Conservation (phyloP, 257 asterid species). For the Galeopsis tetrahit region DNA sequence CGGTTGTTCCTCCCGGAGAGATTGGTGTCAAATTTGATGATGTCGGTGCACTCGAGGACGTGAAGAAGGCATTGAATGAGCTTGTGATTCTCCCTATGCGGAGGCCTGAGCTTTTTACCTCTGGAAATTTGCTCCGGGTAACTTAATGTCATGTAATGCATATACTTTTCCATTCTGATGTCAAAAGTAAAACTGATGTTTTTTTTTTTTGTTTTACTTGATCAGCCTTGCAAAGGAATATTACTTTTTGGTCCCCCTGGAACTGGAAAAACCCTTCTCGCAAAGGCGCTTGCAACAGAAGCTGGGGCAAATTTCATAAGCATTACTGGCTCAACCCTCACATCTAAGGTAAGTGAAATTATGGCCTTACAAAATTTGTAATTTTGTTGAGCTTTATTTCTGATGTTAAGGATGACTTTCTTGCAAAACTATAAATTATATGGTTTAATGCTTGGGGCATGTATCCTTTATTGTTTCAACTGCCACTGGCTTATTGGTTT, state of each 20-base stretch:
- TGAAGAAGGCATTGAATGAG: constrained; percentile 85
- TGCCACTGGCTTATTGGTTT: constrained; percentile 4
- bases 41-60: constrained; percentile 98
- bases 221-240: constrained; percentile 99
- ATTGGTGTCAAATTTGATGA: constrained; percentile 95
- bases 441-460: not conserved
- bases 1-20: constrained; percentile 98
- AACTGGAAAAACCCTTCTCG: constrained; percentile 98
- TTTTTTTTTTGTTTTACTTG: not conserved
- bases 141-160: constrained; percentile 18
- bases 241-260: constrained; percentile 99
- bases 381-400: constrained; percentile 16
- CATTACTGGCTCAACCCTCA: constrained; percentile 95
- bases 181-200: constrained; percentile 6
- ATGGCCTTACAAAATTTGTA: constrained; percentile 10
- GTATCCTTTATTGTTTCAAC: not conserved
- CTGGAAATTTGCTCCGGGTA: constrained; percentile 95
- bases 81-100: constrained; percentile 98
- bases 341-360: constrained; percentile 72
- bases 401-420: constrained; percentile 1
- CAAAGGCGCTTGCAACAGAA: constrained; percentile 98
- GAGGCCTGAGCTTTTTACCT: constrained; percentile 96
- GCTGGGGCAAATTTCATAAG: constrained; percentile 98
- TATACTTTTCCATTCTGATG: constrained; percentile 20
- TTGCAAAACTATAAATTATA: not conserved